phyloP scores from a whole-genome alignment of 2,329 filamentous ascomycete species.

The Lecanicillium sp. region DNA sequence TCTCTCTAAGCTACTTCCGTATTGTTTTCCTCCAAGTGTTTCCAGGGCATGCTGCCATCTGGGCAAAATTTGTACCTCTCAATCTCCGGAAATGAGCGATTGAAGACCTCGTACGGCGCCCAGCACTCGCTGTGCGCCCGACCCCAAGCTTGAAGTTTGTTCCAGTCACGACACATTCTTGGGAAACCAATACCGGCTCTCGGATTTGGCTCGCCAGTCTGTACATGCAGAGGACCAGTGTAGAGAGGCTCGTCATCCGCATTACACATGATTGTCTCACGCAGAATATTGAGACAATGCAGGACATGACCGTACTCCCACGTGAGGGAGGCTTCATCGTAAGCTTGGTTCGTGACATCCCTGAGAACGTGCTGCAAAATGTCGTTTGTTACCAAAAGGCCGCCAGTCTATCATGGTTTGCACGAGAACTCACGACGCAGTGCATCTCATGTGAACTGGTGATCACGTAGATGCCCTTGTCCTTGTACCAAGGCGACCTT shows the following conservation, averaged over 20 bases:
- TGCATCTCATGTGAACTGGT: conserved; percentile 7
- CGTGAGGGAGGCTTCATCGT: background rate
- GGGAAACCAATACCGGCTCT: background rate
- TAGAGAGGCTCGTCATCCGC: background rate
- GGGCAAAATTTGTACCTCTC: background rate
- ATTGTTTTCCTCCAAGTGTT: too few species aligned
- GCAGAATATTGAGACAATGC: background rate
- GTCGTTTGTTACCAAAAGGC: background rate
- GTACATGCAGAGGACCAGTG: background rate
- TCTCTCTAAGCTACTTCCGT: too few species aligned
- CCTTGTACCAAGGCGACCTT: background rate
- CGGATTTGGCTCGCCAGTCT: background rate
- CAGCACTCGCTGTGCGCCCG: too few species aligned
- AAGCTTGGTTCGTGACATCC: background rate
- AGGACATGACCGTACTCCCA: background rate
- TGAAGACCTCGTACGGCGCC: background rate
- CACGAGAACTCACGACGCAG: conserved; percentile 3
- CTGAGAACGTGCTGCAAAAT: background rate
- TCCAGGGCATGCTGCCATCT: background rate
- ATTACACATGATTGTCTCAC: background rate
- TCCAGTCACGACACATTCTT: background rate
- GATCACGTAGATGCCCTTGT: conserved; percentile 3
- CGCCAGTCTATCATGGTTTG: background rate
- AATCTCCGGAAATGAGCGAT: background rate
- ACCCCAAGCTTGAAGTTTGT: background rate